Base-by-base conservation (phyloP, 495 filamentous ascomycete genomes). In the Podospora conica region DNA sequence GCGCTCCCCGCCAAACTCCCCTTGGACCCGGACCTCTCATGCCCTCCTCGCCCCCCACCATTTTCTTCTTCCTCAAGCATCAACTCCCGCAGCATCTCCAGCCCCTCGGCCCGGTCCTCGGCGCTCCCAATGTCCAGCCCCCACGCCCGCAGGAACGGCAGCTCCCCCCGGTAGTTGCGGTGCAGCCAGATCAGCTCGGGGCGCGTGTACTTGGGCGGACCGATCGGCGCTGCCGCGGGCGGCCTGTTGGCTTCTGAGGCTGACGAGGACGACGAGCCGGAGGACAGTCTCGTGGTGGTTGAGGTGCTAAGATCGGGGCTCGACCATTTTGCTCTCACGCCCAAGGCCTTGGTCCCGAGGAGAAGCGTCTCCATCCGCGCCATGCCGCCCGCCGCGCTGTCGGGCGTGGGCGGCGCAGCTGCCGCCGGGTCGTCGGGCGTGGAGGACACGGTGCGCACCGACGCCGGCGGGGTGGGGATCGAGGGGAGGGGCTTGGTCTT, bases 151-250 rank as follows among this genome's bases (percentile, higher is more conserved):
- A 81, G 65, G 23, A 81, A 81, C 1, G 71, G 70, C 0, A 75
- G 76, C 31, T 80, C 76, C 0, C 78, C 79, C 9, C 76, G 71
- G 65, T 81, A 81, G 63, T 81, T 75, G 9, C 56, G 61, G 55
- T 81, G 79, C 28, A 81, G 61, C 78, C 78, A 81, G n/a, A 78
- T 40, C 1, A 74, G 63, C 53, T 81, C 73, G 33, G 75, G 15
- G 8, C 69, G 67, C 3, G 67, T 75, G 33, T 71, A 66, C 0
- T 55, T 65, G 3, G 58, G 55, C 15, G 22, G 48, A n/a, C n/a
- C n/a, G n/a, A n/a, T n/a, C n/a, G n/a, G n/a, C n/a, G n/a, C n/a
- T n/a, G n/a, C n/a, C n/a, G n/a, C n/a, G n/a, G n/a, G n/a, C n/a
- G n/a, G n/a, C n/a, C n/a, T 48, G 33, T 4, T 48, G 1, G 6